Percentiles rank a stretch among this genome's conserved stretches.
Evolutionary conservation across 306 rosid genomes (phyloP).

Genomic region (Vigna unguiculata): DNA sequence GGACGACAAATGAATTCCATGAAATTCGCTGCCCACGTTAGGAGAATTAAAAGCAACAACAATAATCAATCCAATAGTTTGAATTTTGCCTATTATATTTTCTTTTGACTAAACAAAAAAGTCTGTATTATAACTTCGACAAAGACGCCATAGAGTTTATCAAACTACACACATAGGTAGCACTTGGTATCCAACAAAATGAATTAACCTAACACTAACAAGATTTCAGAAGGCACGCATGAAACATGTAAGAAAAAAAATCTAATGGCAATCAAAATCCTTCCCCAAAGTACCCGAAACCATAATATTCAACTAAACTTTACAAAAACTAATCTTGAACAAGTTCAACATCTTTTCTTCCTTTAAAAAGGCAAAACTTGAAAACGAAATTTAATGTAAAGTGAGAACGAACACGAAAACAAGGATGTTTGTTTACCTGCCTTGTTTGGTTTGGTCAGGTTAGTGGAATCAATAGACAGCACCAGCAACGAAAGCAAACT

Average conservation of each 20-base stretch:
- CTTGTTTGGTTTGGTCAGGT: constrained; percentile 31
- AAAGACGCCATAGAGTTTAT: not conserved
- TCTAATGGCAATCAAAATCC: too few relatives aligned
- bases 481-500: not conserved
- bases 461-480: not conserved
- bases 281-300: not conserved
- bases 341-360: not conserved
- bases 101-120: not conserved
- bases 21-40: not conserved
- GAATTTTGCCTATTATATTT: not conserved
- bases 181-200: too few relatives aligned
- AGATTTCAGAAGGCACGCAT: too few relatives aligned
- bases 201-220: too few relatives aligned
- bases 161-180: not conserved
- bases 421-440: constrained; percentile 20
- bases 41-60: not conserved
- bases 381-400: not conserved
- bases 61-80: not conserved
- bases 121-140: not conserved
- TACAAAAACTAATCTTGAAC: too few relatives aligned
- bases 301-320: not conserved
- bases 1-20: not conserved
- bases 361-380: not conserved
- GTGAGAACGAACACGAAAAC: not conserved
- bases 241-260: too few relatives aligned